phyloP scores from a whole-genome alignment of 1,284 basidiomycete species.

The Apiotrichum porosum region DNA sequence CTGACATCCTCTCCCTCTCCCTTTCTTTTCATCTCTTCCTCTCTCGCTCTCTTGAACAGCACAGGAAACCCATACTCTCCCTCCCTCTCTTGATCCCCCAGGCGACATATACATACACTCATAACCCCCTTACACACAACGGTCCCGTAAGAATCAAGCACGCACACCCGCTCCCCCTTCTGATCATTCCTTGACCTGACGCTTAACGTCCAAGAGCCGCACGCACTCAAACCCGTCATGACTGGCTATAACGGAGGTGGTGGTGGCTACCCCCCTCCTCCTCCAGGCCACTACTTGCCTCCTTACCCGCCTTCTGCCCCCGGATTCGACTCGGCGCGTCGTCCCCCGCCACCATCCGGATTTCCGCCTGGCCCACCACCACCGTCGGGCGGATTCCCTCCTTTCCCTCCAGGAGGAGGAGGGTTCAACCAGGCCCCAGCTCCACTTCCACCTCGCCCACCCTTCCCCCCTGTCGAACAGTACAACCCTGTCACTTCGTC shows the following conservation, averaged over 20 bases:
- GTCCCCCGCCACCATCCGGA: neutral
- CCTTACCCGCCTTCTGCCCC: conserved; percentile 3
- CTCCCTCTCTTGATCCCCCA: no score
- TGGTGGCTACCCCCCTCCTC: conserved; percentile 6
- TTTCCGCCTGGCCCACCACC: conserved; percentile 20
- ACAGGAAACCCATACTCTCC: no score
- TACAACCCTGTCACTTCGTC: no score
- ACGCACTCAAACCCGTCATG: conserved; percentile 23
- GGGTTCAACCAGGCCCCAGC: conserved; percentile 1
- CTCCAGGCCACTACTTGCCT: no score
- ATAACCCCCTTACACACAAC: no score
- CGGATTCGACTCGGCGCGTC: conserved; percentile 12
- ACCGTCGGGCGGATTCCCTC: conserved; percentile 20
- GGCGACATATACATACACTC: no score
- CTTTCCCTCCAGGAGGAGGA: conserved; percentile 16
- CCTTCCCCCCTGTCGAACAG: no score
- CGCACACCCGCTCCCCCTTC: neutral
- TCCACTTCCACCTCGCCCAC: conserved; percentile 1
- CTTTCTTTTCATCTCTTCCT: neutral
- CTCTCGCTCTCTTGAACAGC: neutral
- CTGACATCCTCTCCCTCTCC: neutral
- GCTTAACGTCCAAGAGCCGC: no score
- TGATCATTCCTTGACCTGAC: neutral
- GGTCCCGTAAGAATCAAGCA: neutral
- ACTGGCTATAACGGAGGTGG: conserved; percentile 13